Conservation (phyloP, 2,329 filamentous ascomycete species). For the Bimuria novae-zelandiae region DNA sequence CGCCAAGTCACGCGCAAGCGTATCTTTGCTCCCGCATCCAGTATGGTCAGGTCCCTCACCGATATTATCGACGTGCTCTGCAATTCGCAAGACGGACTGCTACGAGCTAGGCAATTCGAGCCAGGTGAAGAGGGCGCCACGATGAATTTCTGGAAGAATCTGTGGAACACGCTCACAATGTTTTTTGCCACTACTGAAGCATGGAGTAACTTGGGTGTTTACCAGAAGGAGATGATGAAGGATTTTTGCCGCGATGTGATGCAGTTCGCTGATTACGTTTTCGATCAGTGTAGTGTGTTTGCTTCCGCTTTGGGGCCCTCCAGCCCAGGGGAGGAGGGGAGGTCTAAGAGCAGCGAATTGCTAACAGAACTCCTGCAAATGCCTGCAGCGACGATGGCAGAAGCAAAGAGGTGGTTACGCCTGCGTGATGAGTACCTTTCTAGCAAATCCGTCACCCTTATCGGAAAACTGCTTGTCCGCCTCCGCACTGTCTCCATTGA, state of each 20-base stretch:
- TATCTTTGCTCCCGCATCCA: constrained; percentile 63
- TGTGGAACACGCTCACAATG: constrained; percentile 80
- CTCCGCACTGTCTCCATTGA: constrained; percentile 78
- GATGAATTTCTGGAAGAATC: constrained; percentile 78
- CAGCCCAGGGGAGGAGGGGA: constrained; percentile 40
- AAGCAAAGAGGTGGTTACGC: constrained; percentile 84
- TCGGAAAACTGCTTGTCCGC: constrained; percentile 81
- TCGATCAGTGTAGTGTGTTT: constrained; percentile 84
- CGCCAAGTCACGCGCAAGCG: constrained; percentile 60
- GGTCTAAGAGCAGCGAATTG: constrained; percentile 38
- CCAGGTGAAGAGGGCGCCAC: constrained; percentile 67
- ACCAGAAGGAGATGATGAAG: constrained; percentile 75
- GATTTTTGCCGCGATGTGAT: constrained; percentile 95
- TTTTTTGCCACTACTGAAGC: constrained; percentile 82
- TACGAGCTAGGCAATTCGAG: constrained; percentile 64
- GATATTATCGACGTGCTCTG: constrained; percentile 68
- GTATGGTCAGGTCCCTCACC: constrained; percentile 64
- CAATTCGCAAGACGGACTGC: constrained; percentile 64
- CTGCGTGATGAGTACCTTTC: constrained; percentile 87
- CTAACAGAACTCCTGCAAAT: constrained; percentile 65
- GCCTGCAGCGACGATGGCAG: constrained; percentile 67
- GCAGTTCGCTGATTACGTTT: constrained; percentile 84
- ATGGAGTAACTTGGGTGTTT: constrained; percentile 75
- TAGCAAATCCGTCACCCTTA: constrained; percentile 77
- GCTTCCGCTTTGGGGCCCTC: constrained; percentile 66